A percentile compares a stretch with the other conserved stretches of the same genome.
Conservation (phyloP, 2,329 filamentous ascomycete species). For the Trichoderma lentiforme region DNA sequence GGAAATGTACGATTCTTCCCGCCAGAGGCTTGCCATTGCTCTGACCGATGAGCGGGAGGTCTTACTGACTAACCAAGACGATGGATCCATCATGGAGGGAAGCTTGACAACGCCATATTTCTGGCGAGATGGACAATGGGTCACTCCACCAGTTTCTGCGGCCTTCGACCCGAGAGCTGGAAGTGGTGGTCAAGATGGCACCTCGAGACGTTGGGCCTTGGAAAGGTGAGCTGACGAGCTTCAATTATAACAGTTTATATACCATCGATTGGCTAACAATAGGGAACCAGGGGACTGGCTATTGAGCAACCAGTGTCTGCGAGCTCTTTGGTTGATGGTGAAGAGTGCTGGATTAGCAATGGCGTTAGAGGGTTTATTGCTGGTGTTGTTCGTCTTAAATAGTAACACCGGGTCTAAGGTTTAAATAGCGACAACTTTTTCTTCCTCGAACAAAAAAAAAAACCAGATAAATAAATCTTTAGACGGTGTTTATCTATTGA, state of each 20-base stretch:
- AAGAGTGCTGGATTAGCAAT: conserved; percentile 86
- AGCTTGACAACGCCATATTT: conserved; percentile 82
- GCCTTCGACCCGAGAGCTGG: conserved; percentile 38
- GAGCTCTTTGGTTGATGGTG: conserved; percentile 63
- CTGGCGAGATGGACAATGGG: conserved; percentile 68
- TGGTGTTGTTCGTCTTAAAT: conserved; percentile 38
- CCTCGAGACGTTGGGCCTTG: conserved; percentile 79
- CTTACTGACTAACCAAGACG: conserved; percentile 61
- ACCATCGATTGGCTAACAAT: conserved; percentile 11
- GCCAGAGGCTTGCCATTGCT: conserved; percentile 56
- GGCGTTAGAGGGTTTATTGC: conserved; percentile 74
- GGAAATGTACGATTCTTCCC: conserved; percentile 66
- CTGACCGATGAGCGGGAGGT: conserved; percentile 62
- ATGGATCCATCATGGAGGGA: conserved; percentile 75
- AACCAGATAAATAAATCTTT: background rate
- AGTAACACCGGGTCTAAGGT: background rate
- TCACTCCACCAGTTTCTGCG: conserved; percentile 67
- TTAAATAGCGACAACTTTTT: background rate
- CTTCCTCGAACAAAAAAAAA: background rate
- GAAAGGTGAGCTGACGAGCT: conserved; percentile 48
- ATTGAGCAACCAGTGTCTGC: conserved; percentile 61
- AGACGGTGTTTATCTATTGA: background rate
- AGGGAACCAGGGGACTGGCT: conserved; percentile 50
- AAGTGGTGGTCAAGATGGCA: conserved; percentile 78
- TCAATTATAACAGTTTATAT: background rate